Conservation (phyloP, 306 rosid genomes). For the Biancaea sappan region DNA sequence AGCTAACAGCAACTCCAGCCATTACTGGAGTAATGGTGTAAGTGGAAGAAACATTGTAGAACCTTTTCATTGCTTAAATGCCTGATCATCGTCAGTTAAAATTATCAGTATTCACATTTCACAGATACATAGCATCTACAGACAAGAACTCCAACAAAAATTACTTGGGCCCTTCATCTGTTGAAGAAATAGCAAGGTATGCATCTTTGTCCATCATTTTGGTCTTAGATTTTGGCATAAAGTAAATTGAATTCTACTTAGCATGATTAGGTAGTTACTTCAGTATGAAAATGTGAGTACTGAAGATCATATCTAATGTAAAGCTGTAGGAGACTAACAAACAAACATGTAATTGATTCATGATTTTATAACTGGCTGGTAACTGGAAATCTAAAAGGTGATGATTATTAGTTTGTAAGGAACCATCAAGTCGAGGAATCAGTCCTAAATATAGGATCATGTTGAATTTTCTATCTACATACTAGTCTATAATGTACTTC, state of each 20-base stretch:
- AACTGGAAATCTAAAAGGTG: conserved; percentile 3
- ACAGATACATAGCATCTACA: conserved; percentile 85
- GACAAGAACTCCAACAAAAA: conserved; percentile 66
- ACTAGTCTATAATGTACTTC: background rate
- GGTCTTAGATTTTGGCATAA: conserved; percentile 21
- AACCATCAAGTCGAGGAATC: conserved; percentile 1
- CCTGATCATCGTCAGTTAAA: conserved; percentile 22
- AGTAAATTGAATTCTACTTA: background rate
- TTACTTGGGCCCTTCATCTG: conserved; percentile 86
- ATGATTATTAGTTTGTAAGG: conserved; percentile 13
- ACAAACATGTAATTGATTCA: background rate
- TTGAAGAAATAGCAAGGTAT: conserved; percentile 77
- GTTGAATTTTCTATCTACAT: background rate
- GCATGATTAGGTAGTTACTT: background rate
- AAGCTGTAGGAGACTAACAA: conserved; percentile 17
- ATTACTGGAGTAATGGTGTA: conserved; percentile 82
- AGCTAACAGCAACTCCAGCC: conserved; percentile 55
- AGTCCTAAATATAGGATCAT: background rate
- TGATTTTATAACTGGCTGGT: background rate
- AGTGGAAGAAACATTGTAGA: conserved; percentile 42
- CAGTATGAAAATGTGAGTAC: conserved; percentile 3
- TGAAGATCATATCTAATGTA: background rate
- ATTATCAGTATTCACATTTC: conserved; percentile 21
- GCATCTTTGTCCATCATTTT: conserved; percentile 25
- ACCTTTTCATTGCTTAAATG: conserved; percentile 24